Base-by-base conservation (phyloP, 257 asterid species). In the Solanum medicagineum region DNA sequence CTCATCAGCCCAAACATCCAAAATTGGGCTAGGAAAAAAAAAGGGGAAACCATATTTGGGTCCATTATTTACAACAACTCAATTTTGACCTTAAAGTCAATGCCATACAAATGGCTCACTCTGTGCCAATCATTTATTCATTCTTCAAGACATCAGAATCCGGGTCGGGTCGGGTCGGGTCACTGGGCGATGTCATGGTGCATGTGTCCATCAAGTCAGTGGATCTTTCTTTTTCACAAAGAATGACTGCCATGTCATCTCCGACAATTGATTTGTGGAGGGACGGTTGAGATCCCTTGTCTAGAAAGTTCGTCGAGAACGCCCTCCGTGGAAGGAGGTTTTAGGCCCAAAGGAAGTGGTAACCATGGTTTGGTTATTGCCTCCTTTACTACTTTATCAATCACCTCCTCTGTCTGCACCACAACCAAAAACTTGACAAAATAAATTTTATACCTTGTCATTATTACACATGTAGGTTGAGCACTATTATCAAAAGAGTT, bases 311-410 rank as follows among this genome's bases (percentile, higher is more conserved):
- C 93, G 40, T 66, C 68, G 16, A 91, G 89, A 75, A 91, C 91
- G 66, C 86, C 4, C 66, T 89, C 93, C n/a, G 92, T 88, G 26
- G 93, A 89, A 5, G 93, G 93, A 68, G 90, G 85, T 42, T 88
- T 91, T 75, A 91, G 91, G 69, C 93, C 92, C 47, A 91, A 84
- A 10, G 93, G 93, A 14, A 91, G 90, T 4, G 93, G 93, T 36
- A 91, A 62, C 91, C 91, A 88, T 81, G 93, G 93, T 81, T 91
- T 89, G 88, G 60, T 89, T 11, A 91, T 89, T 81, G 91, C 93
- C 83, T 91, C 93, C 16, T 81, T 89, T 10, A 91, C 89, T 47
- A 89, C 90, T 73, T 54, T 84, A 84, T 91, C 93, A 68, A 91
- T 86, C 15, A 88, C 85, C 81, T 91, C 93, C 42, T 91, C 92